These are phyloP conservation scores for Vicia sativa DNA, from an alignment of 306 rosid genomes.

Conservation along the genomic window DNA sequence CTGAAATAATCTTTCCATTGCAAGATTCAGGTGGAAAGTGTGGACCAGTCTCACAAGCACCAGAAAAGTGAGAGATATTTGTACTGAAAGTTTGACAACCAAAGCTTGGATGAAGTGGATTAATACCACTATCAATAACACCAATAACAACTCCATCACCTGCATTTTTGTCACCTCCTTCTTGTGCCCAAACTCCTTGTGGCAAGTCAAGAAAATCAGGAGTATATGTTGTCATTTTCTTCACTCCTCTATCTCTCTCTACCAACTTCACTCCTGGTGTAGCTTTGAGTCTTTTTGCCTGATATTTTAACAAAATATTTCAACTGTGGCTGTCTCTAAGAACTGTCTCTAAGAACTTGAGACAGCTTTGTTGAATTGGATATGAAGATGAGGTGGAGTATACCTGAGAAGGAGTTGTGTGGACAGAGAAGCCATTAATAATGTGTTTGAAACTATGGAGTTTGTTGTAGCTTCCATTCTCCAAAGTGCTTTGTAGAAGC, in stretches of 20 bases:
- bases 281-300: slow-evolving; percentile 46
- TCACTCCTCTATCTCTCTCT: slow-evolving; percentile 46
- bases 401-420: slow-evolving; percentile 85
- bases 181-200: slow-evolving; percentile 50
- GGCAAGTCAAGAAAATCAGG: slow-evolving; percentile 41
- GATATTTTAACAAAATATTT: background rate
- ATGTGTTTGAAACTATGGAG: slow-evolving; percentile 73
- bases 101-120: slow-evolving; percentile 80
- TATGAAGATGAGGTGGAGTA: background rate
- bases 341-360: too few relatives aligned
- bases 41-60: slow-evolving; percentile 68
- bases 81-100: slow-evolving; percentile 49
- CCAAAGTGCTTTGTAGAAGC: slow-evolving; percentile 56
- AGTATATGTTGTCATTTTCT: slow-evolving; percentile 45
- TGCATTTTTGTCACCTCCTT: slow-evolving; percentile 51
- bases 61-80: slow-evolving; percentile 50
- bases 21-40: slow-evolving; percentile 59
- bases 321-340: too few relatives aligned
- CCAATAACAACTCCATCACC: slow-evolving; percentile 82
- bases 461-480: slow-evolving; percentile 69
- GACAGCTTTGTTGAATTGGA: background rate
- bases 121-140: slow-evolving; percentile 80
- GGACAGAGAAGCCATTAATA: slow-evolving; percentile 75
- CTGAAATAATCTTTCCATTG: slow-evolving; percentile 73
- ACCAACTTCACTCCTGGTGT: slow-evolving; percentile 44